A percentile compares a stretch with the other conserved stretches of the same genome.
Evolutionary conservation across 306 rosid species (phyloP).

Genomic region (Quercus variabilis): DNA sequence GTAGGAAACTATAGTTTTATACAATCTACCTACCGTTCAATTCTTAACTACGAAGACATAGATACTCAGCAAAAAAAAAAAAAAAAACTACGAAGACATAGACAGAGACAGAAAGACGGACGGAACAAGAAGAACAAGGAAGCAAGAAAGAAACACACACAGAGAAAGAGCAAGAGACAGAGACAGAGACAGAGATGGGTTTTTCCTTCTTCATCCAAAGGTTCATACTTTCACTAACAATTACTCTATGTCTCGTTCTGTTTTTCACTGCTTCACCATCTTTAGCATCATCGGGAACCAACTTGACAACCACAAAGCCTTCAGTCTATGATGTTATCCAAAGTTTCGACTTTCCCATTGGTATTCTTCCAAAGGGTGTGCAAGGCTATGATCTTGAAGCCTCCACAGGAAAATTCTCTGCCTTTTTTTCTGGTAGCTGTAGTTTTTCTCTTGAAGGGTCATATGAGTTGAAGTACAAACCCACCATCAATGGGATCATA

Average conservation of each 20-base stretch:
- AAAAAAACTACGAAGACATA: neutral
- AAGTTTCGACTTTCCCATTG: constrained; percentile 20
- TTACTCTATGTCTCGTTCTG: neutral
- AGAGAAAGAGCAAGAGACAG: neutral
- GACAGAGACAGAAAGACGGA: neutral
- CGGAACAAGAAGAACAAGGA: neutral
- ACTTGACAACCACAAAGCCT: neutral
- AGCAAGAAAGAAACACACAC: neutral
- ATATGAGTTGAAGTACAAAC: constrained; percentile 23
- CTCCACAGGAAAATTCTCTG: constrained; percentile 19
- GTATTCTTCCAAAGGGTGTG: constrained; percentile 26
- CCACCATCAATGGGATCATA: constrained; percentile 24
- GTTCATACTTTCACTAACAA: neutral
- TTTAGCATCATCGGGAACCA: neutral
- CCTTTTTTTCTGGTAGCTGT: constrained; percentile 19
- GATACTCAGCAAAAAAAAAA: neutral
- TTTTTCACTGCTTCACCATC: neutral
- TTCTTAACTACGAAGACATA: neutral
- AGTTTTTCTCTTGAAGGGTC: constrained; percentile 27
- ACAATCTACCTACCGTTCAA: neutral
- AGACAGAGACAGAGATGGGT: neutral
- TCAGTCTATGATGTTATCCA: constrained; percentile 21
- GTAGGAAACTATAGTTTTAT: too few relatives aligned
- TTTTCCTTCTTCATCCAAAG: neutral
- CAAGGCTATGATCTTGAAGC: constrained; percentile 15